A percentile compares a stretch with the other conserved stretches of the same genome.
Evolutionary conservation across 108 stramenopile species (phyloP).

Genomic region (Skeletonema menzelii): DNA sequence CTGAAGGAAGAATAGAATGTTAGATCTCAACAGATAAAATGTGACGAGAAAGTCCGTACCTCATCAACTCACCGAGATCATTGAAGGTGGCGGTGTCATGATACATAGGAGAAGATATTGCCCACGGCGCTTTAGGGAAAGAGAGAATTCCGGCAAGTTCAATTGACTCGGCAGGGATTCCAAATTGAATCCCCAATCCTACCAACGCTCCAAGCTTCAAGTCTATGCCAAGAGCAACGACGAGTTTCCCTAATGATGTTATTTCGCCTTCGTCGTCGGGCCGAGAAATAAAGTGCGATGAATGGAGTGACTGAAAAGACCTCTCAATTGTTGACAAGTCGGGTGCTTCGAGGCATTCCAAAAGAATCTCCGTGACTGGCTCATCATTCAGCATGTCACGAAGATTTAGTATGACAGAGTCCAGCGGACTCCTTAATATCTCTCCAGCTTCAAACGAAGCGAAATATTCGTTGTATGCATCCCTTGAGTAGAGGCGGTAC

Average conservation of each 20-base stretch:
- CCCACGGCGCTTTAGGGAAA: conserved; percentile 77
- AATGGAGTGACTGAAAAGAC: conserved; percentile 73
- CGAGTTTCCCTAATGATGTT: conserved; percentile 73
- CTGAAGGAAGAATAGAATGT: conserved; percentile 14
- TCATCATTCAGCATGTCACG: conserved; percentile 79
- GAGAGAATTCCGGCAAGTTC: conserved; percentile 80
- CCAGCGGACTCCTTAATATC: conserved; percentile 80
- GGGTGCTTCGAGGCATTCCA: conserved; percentile 85
- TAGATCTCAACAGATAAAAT: neutral
- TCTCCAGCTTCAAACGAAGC: conserved; percentile 77
- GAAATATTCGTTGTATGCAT: conserved; percentile 64
- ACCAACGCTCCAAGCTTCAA: conserved; percentile 71
- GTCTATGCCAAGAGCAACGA: conserved; percentile 77
- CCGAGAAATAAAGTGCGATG: conserved; percentile 60
- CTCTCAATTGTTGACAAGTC: conserved; percentile 65
- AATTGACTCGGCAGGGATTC: conserved; percentile 79
- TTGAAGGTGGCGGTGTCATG: conserved; percentile 63
- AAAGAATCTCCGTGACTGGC: conserved; percentile 64
- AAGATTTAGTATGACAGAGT: conserved; percentile 70
- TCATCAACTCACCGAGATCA: conserved; percentile 16
- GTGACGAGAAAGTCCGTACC: neutral
- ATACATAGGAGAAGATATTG: conserved; percentile 69
- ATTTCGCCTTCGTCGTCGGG: conserved; percentile 71
- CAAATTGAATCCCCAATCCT: conserved; percentile 87
- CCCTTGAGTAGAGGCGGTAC: conserved; percentile 83